These are phyloP conservation scores for Microdochium bolleyi DNA, from an alignment of 2,329 filamentous ascomycete genomes.

Conservation along the genomic window DNA sequence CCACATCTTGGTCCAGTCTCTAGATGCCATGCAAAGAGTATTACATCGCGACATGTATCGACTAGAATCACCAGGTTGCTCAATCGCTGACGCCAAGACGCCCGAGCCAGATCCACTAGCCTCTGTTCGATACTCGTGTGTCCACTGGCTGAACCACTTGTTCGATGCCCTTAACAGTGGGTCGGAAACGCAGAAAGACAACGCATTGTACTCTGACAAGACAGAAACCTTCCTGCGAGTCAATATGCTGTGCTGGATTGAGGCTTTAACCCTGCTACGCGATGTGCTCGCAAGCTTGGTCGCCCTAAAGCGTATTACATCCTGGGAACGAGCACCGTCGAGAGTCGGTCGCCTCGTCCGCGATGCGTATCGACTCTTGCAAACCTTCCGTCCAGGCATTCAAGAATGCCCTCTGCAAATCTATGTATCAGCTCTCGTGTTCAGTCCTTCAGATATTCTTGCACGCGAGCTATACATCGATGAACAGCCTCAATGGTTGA, in stretches of 20 bases:
- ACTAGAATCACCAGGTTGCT: slow-evolving; percentile 10
- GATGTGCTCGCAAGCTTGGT: slow-evolving; percentile 12
- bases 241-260: slow-evolving; percentile 30
- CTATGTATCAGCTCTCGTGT: neutral
- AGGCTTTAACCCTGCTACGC: slow-evolving; percentile 25
- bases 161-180: neutral
- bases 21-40: slow-evolving; percentile 15
- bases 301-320: slow-evolving; percentile 8
- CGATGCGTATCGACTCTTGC: neutral
- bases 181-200: neutral
- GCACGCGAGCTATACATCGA: neutral
- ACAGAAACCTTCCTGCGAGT: slow-evolving; percentile 21
- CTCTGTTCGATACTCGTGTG: slow-evolving; percentile 16
- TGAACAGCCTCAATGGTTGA: neutral
- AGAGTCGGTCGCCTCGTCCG: neutral
- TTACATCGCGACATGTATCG: slow-evolving; percentile 25
- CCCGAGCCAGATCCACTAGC: slow-evolving; percentile 14
- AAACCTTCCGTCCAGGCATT: neutral
- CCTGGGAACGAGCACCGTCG: neutral
- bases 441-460: neutral
- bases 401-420: neutral
- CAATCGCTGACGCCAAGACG: slow-evolving; percentile 8
- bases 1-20: slow-evolving; percentile 21
- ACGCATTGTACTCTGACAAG: slow-evolving; percentile 14
- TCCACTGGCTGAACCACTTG: slow-evolving; percentile 23